Evolutionary conservation across 768 basidiomycete genomes (phyloP).

Genomic region (Candolleomyces aberdarensis): DNA sequence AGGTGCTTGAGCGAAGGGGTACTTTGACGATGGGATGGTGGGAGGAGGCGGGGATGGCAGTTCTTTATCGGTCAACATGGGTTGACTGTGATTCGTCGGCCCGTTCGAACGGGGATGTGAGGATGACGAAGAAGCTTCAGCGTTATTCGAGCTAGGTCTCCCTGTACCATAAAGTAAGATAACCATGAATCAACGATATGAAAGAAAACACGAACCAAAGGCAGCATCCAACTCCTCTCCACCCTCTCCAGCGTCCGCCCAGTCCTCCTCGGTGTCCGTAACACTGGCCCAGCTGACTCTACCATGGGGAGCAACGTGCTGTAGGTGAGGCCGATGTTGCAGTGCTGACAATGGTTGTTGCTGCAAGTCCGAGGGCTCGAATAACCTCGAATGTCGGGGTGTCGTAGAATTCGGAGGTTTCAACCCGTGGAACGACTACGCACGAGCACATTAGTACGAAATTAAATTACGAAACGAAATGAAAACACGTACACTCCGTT

Average conservation of each 20-base stretch:
- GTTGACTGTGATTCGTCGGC: not conserved
- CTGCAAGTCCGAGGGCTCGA: not conserved
- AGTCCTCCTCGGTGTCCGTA: slow-evolving; percentile 5
- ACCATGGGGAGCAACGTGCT: not conserved
- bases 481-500: not conserved
- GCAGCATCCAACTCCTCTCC: not conserved
- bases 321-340: not conserved
- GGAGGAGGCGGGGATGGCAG: not conserved
- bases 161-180: too few relatives aligned
- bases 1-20: slow-evolving; percentile 3
- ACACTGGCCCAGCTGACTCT: slow-evolving; percentile 4
- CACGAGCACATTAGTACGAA: not conserved
- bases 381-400: not conserved
- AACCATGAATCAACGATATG: too few relatives aligned
- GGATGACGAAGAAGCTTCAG: too few relatives aligned
- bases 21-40: not conserved
- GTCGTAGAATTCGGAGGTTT: not conserved
- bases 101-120: too few relatives aligned
- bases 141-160: too few relatives aligned
- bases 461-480: not conserved
- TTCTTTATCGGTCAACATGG: not conserved
- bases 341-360: not conserved
- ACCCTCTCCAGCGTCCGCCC: slow-evolving; percentile 9
- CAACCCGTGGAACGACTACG: not conserved
- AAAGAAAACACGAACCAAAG: too few relatives aligned